phyloP scores from a whole-genome alignment of 2,329 filamentous ascomycete genomes.

The Trichoderma sp. region DNA sequence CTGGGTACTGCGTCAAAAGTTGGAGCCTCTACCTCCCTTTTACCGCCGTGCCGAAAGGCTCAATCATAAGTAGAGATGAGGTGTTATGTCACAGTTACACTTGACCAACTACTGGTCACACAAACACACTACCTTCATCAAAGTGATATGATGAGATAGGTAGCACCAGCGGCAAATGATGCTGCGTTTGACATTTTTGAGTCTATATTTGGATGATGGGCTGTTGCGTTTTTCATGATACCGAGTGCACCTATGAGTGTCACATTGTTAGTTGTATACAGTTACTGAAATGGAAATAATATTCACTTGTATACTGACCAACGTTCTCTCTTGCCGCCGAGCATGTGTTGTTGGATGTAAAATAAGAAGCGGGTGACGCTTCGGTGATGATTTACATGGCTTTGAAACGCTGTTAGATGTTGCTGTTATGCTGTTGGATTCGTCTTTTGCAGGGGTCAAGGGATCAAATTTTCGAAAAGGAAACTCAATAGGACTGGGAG shows the following conservation, averaged over 20 bases:
- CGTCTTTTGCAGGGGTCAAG: background rate
- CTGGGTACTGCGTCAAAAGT: constrained; percentile 18
- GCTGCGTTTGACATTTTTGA: background rate
- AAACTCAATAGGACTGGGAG: too few species aligned
- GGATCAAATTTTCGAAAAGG: too few species aligned
- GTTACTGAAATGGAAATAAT: background rate
- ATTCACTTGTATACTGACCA: background rate
- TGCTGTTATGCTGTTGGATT: background rate
- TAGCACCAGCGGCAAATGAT: background rate
- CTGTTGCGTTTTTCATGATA: background rate
- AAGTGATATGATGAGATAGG: background rate
- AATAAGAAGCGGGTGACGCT: background rate
- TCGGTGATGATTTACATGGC: background rate
- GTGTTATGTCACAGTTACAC: background rate
- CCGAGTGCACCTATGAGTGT: background rate
- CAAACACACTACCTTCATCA: background rate
- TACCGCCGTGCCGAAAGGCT: constrained; percentile 16
- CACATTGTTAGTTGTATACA: background rate
- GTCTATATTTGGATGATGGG: background rate
- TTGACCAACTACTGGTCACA: background rate
- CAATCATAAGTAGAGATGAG: background rate
- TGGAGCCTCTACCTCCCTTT: constrained; percentile 21
- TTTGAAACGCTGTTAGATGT: background rate
- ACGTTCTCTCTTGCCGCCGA: background rate
- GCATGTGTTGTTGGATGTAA: background rate